Base-by-base conservation (phyloP, 257 asterid genomes). In the Lantana camara region DNA sequence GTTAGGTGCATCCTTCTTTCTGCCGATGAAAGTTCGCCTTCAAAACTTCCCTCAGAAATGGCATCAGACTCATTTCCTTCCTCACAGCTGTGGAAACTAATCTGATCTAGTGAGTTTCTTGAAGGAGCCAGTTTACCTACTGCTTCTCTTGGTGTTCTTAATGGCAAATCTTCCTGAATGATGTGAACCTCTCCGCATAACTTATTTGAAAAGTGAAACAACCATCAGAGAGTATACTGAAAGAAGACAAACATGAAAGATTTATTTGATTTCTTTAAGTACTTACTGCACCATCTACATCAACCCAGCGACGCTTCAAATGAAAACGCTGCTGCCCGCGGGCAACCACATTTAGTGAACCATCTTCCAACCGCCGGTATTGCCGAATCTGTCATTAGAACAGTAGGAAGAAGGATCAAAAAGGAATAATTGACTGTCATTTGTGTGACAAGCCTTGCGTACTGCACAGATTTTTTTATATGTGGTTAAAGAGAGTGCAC, bases 291-390 rank as follows among this genome's bases (percentile, higher is more conserved):
- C 97, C 96, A 60, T 84, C 96, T 27, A 42, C 86, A 75, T 86
- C 95, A 79, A 86, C 60, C 95, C 90, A 84, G 56, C 85, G 88
- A 30, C 95, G 96, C 80, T 66, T 85, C 60, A 94, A 79, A 56
- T 86, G 95, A 77, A 94, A 94, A 45, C 99, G 96, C 70, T 94
- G 97, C 70, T 88, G 89, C 42, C 99, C 99, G 60, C 95, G 92
- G 42, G 99, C 76, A 66, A 94, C 83, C 42, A 94, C 79, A 79
- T 94, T 94, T 79, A 94, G 75, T 19, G 99, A 85, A 46, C 99
- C 97, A 79, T 94, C 99, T 52, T 90, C 97, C 70, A 87, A 83
- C 72, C 80, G 83, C 65, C 96, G 85, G 64, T 83, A 80, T 77
- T 86, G 97, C 75, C 97, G 90, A 67, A 94, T 94, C 99, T 93